phyloP scores from a whole-genome alignment of 768 basidiomycete species.

The Favolaschia claudopus region DNA sequence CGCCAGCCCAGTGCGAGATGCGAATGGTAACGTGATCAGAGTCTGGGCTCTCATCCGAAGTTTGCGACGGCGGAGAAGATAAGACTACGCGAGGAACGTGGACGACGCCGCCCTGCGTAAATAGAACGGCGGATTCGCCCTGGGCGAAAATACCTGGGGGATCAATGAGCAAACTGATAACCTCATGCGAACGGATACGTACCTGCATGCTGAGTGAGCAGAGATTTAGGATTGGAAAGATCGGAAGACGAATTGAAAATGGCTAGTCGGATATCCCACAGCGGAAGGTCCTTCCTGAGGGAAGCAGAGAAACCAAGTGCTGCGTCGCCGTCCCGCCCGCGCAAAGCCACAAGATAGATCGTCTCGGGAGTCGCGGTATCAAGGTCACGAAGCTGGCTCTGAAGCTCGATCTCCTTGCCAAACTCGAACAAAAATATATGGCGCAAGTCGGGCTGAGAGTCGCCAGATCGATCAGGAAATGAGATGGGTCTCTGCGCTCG shows the following conservation, averaged over 20 bases:
- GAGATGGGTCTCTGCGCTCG: not conserved
- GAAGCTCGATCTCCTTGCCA: too few relatives aligned
- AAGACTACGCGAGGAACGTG: not conserved
- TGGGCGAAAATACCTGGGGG: not conserved
- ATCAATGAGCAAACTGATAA: not conserved
- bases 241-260: not conserved
- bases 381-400: not conserved
- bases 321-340: slow-evolving; percentile 4
- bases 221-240: not conserved
- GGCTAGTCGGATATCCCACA: slow-evolving; percentile 2
- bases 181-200: too few relatives aligned
- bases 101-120: not conserved
- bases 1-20: not conserved
- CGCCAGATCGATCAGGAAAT: not conserved
- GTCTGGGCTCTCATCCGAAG: not conserved
- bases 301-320: not conserved
- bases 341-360: not conserved
- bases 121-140: not conserved
- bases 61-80: not conserved
- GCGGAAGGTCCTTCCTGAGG: not conserved
- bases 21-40: not conserved
- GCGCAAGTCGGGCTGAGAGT: not conserved
- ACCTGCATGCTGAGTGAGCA: not conserved
- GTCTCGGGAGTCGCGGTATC: not conserved
- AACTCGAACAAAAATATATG: not conserved